phyloP scores from a whole-genome alignment of 139 green algal genomes.

The Monoraphidium neglectum region DNA sequence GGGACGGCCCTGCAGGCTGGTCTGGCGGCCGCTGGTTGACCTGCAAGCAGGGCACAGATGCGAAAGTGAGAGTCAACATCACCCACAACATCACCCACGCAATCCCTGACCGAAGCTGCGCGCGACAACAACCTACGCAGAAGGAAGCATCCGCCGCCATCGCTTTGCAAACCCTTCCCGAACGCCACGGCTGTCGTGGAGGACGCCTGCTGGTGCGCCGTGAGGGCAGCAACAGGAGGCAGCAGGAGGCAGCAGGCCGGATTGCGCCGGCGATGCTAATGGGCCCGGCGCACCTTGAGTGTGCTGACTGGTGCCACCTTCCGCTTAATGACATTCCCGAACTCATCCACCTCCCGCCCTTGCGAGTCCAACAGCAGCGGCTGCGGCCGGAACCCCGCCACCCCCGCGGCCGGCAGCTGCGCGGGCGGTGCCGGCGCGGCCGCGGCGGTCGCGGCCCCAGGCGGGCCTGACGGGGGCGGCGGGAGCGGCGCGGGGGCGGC shows the following conservation, averaged over 20 bases:
- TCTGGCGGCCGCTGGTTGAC: background rate
- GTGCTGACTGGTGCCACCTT: background rate
- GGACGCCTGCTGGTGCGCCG: no score
- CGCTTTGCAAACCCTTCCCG: no score
- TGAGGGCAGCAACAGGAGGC: no score
- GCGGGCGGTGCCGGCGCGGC: background rate
- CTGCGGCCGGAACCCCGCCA: constrained; percentile 10
- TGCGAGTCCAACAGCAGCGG: constrained; percentile 55
- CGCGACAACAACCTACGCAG: no score
- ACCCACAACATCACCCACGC: no score
- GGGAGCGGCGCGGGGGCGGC: background rate
- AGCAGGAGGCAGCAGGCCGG: no score
- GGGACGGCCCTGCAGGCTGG: background rate
- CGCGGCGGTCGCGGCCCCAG: background rate
- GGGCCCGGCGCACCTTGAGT: no score
- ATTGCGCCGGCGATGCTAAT: no score
- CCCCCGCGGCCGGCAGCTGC: background rate
- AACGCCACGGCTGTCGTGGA: no score
- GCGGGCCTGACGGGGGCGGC: background rate
- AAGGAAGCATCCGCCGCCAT: no score
- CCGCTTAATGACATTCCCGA: constrained; percentile 29
- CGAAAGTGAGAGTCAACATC: no score
- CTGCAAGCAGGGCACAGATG: background rate
- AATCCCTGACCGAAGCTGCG: no score
- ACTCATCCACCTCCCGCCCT: constrained; percentile 61